Conservation (phyloP, 2,329 filamentous ascomycete genomes). For the Cytospora mali region DNA sequence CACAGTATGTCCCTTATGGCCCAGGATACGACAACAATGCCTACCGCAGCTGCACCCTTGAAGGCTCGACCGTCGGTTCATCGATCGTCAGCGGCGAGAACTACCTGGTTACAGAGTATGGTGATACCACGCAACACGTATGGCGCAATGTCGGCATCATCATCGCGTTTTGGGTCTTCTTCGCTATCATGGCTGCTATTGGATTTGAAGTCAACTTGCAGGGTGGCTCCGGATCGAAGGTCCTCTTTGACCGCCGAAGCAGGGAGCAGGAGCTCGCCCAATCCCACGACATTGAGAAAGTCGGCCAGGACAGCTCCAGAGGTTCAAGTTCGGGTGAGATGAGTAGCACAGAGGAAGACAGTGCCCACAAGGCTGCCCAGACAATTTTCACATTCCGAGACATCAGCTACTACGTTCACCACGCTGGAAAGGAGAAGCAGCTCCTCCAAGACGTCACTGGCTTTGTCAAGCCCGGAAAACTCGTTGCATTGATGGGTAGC, state of each 20-base stretch:
- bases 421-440: not conserved
- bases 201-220: constrained; percentile 11
- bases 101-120: constrained; percentile 6
- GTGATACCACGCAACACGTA: constrained; percentile 40
- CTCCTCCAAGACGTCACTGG: constrained; percentile 81
- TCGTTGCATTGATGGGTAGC: constrained; percentile 80
- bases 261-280: not conserved
- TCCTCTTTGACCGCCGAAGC: not conserved
- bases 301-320: not conserved
- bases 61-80: not conserved
- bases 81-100: not conserved
- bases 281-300: not conserved
- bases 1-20: constrained; percentile 14
- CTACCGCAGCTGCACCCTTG: not conserved
- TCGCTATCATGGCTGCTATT: constrained; percentile 51
- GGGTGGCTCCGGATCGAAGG: not conserved
- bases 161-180: constrained; percentile 65
- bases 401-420: not conserved
- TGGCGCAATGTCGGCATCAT: constrained; percentile 66
- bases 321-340: not conserved
- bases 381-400: constrained; percentile 64
- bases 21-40: not conserved
- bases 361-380: constrained; percentile 30
- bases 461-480: constrained; percentile 79
- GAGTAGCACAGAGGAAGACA: constrained; percentile 26